phyloP scores from a whole-genome alignment of 2,329 filamentous ascomycete genomes.

The Hypoxylon sp. region DNA sequence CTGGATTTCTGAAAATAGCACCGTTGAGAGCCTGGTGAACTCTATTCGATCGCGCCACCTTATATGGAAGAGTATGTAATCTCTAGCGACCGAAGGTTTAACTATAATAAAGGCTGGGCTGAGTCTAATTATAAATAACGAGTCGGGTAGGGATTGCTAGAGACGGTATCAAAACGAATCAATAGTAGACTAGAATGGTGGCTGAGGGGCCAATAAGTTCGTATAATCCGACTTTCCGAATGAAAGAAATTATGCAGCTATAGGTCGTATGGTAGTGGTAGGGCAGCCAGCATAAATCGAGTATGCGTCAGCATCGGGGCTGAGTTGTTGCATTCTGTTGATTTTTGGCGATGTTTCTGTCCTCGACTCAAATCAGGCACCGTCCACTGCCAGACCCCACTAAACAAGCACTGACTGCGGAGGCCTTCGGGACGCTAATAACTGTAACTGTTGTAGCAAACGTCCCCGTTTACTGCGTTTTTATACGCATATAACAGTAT shows the following conservation, averaged over 20 bases:
- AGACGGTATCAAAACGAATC: slow-evolving; percentile 2
- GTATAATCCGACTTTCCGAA: slow-evolving; percentile 23
- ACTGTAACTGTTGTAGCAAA: slow-evolving; percentile 18
- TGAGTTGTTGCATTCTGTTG: slow-evolving; percentile 32
- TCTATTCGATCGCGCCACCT: slow-evolving; percentile 28
- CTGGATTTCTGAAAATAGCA: slow-evolving; percentile 14
- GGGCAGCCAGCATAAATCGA: slow-evolving; percentile 22
- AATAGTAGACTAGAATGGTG: slow-evolving; percentile 1
- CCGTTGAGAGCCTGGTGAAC: slow-evolving; percentile 16
- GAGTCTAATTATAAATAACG: slow-evolving; percentile 37
- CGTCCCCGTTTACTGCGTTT: slow-evolving; percentile 5
- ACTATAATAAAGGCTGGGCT: slow-evolving; percentile 19
- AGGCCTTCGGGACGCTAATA: slow-evolving; percentile 20
- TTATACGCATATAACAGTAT: neutral
- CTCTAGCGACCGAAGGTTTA: slow-evolving; percentile 32
- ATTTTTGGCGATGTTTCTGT: slow-evolving; percentile 16
- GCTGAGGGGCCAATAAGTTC: slow-evolving; percentile 13
- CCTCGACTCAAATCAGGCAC: slow-evolving; percentile 22
- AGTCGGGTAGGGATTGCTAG: slow-evolving; percentile 26
- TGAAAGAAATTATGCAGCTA: slow-evolving; percentile 3
- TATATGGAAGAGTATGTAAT: slow-evolving; percentile 19
- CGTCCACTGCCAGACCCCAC: slow-evolving; percentile 16
- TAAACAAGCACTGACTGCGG: slow-evolving; percentile 30
- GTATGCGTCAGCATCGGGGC: slow-evolving; percentile 39
- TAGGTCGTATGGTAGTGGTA: slow-evolving; percentile 19